Base-by-base conservation (phyloP, 345 rosid genomes). In the Moricandia moricandioides region DNA sequence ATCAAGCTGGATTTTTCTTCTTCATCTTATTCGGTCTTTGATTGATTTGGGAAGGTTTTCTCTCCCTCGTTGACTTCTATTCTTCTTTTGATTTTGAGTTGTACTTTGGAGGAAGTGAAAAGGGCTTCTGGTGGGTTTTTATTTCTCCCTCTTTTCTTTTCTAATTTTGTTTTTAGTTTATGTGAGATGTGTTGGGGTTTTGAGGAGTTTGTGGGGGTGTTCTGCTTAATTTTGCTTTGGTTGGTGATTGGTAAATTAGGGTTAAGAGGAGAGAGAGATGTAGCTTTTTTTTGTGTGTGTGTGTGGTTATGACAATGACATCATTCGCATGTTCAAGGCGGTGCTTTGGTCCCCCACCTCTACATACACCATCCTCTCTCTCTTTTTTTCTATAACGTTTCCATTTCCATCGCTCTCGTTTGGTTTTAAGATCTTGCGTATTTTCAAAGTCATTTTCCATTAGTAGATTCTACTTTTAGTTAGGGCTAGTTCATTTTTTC, bases 291-390 rank as follows among this genome's bases (percentile, higher is more conserved):
- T 78, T 73, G 17, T 60, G 75, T 78, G 60, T 78, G 60, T 21
- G 13, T 76, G 63, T 63, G 65, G 40, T 76, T 56, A 70, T 63
- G 80, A 76, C 60, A 73, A 76, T 82, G 52, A 72, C 84, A 82
- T 75, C 69, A 67, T 70, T 77, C 34, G 63, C 84, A 81, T 78
- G 82, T 78, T 74, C 58, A 84, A 90, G 93, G 91, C 93, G 91
- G 93, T 88, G 91, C 87, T 79, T 81, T 84, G 86, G 90, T 85
- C 90, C 93, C 93, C 91, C 84, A 77, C 82, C 62, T 70, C 13
- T 78, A 79, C 31, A 29, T 29, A 29, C 67, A 49, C 74, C 70
- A 69, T 68, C 51, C 34, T 61, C n/a, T 71, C 13, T 47, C 24
- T 65, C n/a, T 10, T 12, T 39, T 6, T 58, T 58, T 4, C 45